phyloP scores from a whole-genome alignment of 2,329 filamentous ascomycete genomes.

The Microdochium trichocladiopsis region DNA sequence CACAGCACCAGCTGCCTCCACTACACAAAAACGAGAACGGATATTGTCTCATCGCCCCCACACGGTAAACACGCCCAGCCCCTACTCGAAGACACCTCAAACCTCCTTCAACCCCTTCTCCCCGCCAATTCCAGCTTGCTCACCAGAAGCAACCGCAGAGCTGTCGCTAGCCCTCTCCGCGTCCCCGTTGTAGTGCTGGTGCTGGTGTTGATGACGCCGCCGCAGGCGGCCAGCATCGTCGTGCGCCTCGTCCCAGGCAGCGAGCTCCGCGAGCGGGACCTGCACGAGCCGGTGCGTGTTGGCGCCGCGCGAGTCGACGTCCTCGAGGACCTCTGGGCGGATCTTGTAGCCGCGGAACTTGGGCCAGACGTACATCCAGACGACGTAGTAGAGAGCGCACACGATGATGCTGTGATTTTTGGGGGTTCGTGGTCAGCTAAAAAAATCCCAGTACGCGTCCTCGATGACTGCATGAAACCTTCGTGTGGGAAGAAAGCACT shows the following conservation, averaged over 20 bases:
- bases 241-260: constrained; percentile 51
- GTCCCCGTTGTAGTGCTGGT: neutral
- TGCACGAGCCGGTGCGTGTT: constrained; percentile 42
- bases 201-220: neutral
- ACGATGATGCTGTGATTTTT: constrained; percentile 31
- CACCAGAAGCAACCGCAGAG: too few species aligned
- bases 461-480: too few species aligned
- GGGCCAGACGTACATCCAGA: constrained; percentile 52
- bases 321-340: constrained; percentile 45
- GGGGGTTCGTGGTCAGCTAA: neutral
- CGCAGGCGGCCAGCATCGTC: constrained; percentile 35
- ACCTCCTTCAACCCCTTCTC: too few species aligned
- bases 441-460: too few species aligned
- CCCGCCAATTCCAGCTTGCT: too few species aligned
- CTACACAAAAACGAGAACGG: too few species aligned
- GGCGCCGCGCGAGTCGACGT: constrained; percentile 28
- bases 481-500: constrained; percentile 25
- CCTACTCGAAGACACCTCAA: too few species aligned
- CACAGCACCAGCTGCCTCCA: too few species aligned
- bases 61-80: too few species aligned
- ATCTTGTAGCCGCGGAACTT: constrained; percentile 44
- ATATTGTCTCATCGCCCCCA: too few species aligned
- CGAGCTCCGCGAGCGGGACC: constrained; percentile 41
- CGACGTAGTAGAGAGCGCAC: constrained; percentile 49
- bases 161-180: too few species aligned